Conservation (phyloP, 2,329 filamentous ascomycete species). For the Coleophoma eucalyptorum region DNA sequence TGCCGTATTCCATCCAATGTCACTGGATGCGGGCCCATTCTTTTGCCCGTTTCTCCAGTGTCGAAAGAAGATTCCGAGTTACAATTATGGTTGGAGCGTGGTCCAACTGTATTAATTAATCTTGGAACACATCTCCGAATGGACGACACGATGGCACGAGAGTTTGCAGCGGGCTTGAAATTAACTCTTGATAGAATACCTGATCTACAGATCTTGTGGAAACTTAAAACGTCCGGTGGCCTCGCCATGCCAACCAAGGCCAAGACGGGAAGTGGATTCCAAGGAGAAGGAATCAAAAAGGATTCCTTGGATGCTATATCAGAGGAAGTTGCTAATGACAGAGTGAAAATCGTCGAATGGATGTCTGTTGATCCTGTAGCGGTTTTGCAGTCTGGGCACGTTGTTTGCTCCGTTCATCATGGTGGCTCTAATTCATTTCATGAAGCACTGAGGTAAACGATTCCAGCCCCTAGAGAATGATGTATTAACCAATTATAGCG, state of each 20-base stretch:
- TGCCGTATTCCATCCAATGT: slow-evolving; percentile 34
- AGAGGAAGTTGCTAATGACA: slow-evolving; percentile 12
- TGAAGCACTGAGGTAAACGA: slow-evolving; percentile 37
- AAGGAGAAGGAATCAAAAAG: neutral
- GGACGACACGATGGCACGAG: slow-evolving; percentile 25
- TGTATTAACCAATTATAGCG: slow-evolving; percentile 21
- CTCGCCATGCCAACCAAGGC: neutral
- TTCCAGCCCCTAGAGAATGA: slow-evolving; percentile 4
- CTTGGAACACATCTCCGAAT: slow-evolving; percentile 33
- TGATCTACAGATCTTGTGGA: slow-evolving; percentile 31
- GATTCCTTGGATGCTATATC: slow-evolving; percentile 7
- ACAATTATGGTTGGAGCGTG: slow-evolving; percentile 34
- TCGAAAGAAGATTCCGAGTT: slow-evolving; percentile 36
- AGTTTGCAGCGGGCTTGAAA: slow-evolving; percentile 34
- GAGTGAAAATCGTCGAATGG: slow-evolving; percentile 36
- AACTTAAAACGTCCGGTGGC: slow-evolving; percentile 21
- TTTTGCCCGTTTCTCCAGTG: slow-evolving; percentile 30
- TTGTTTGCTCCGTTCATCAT: slow-evolving; percentile 33
- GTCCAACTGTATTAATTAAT: slow-evolving; percentile 44
- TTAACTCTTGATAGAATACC: slow-evolving; percentile 27
- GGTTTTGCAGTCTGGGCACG: slow-evolving; percentile 30
- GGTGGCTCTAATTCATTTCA: slow-evolving; percentile 38
- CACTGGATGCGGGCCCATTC: slow-evolving; percentile 42
- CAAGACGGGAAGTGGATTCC: neutral
- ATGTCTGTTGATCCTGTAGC: slow-evolving; percentile 33